These are phyloP conservation scores for Sphagnurus paluster DNA, from an alignment of 1,284 basidiomycete genomes.

Conservation along the genomic window DNA sequence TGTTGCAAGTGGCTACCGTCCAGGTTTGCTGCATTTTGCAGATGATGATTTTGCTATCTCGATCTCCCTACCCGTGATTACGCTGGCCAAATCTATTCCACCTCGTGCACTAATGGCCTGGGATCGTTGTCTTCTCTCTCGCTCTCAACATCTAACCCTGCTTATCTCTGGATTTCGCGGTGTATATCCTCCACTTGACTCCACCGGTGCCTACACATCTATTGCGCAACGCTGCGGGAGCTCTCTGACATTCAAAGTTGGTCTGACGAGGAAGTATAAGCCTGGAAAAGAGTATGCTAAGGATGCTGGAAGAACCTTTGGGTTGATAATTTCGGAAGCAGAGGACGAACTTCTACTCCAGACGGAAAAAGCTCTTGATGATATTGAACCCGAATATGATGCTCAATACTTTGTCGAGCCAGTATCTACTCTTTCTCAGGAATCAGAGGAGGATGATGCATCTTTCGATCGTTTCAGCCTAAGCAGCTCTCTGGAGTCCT, in stretches of 20 bases:
- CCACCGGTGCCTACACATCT: conserved; percentile 37
- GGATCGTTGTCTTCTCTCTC: conserved; percentile 57
- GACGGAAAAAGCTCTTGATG: conserved; percentile 31
- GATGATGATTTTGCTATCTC: conserved; percentile 50
- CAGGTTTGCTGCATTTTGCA: conserved; percentile 50
- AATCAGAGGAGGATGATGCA: conserved; percentile 34
- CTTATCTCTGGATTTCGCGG: conserved; percentile 55
- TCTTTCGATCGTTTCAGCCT: conserved; percentile 58
- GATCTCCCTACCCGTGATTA: conserved; percentile 52
- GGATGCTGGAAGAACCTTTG: conserved; percentile 48
- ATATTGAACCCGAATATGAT: conserved; percentile 26
- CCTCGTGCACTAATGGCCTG: conserved; percentile 61
- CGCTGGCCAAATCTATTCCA: conserved; percentile 46
- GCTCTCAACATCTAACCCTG: conserved; percentile 53
- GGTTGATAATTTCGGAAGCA: conserved; percentile 40
- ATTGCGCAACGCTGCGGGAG: conserved; percentile 32
- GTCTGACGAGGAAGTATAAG: conserved; percentile 55
- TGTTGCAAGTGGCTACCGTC: conserved; percentile 50
- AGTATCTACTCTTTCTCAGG: conserved; percentile 23
- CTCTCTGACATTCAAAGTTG: conserved; percentile 52
- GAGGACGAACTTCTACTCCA: conserved; percentile 40
- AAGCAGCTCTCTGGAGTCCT: conserved; percentile 55
- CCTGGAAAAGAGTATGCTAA: conserved; percentile 46
- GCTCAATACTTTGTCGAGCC: conserved; percentile 18
- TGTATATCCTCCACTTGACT: conserved; percentile 47